phyloP scores from a whole-genome alignment of 2,329 filamentous ascomycete genomes.

The Hymenoscyphus albidus region DNA sequence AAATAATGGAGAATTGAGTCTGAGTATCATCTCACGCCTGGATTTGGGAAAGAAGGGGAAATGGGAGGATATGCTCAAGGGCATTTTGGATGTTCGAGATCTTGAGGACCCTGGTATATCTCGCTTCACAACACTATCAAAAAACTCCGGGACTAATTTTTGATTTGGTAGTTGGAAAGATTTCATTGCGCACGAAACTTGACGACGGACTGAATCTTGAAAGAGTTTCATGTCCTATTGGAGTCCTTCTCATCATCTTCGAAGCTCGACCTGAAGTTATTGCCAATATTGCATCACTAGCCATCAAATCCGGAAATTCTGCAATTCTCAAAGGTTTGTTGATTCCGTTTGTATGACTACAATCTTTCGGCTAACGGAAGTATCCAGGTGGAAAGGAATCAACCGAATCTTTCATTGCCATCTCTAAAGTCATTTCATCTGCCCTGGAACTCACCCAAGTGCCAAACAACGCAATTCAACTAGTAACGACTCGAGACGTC shows the following conservation, averaged over 20 bases:
- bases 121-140: conserved; percentile 4
- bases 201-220: conserved; percentile 84
- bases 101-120: conserved; percentile 76
- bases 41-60: conserved; percentile 85
- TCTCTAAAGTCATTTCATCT: conserved; percentile 76
- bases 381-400: conserved; percentile 83
- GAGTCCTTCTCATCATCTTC: conserved; percentile 97
- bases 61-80: conserved; percentile 96
- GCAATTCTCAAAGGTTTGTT: conserved; percentile 81
- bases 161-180: conserved; percentile 63
- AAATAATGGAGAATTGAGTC: conserved; percentile 69
- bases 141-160: conserved; percentile 10
- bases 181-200: conserved; percentile 77
- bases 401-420: conserved; percentile 88
- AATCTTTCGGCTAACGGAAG: conserved; percentile 10
- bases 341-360: neutral
- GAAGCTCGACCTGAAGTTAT: conserved; percentile 97
- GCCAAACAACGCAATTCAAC: conserved; percentile 82
- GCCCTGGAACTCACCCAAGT: conserved; percentile 71
- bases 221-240: conserved; percentile 88
- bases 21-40: conserved; percentile 81
- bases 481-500: conserved; percentile 88
- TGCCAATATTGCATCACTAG: conserved; percentile 92
- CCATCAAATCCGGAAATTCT: conserved; percentile 95
- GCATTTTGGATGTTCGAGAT: conserved; percentile 81